Evolutionary conservation across 345 rosid genomes (phyloP), one percentile per base, ranked within the genome.

Genomic region (Carallia pectinifolia): DNA sequence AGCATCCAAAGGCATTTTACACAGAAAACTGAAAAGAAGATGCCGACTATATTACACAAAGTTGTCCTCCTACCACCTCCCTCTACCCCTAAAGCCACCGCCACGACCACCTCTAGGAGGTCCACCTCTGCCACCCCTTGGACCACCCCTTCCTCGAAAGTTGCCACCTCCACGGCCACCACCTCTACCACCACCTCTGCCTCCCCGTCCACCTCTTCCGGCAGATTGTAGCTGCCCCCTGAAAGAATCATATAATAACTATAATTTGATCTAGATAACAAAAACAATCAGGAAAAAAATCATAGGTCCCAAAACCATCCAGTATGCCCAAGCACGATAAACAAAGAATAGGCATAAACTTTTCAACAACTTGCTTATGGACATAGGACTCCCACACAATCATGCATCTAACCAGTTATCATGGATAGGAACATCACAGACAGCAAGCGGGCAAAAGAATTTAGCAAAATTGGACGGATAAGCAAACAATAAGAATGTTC

Each of bases 21-120:
- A 67, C 71, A 50, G 66, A 71, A 71, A 61, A 64, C 47, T 69
- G 18, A 17, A 48, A 67, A 48, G 48, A 60, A 61, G 71, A 58
- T 69, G 71, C 61, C 56, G 36, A 33, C 40, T 38, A 53, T 36
- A 52, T 67, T 44, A 83, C 83, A 72, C 16, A 68, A 54, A 58
- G 61, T 31, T 39, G 37, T 69, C 72, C 85, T 69, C 72, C 85
- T 84, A 85, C 1, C 6, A 83, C 66, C 85, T 74, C 59, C 97
- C 89, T 73, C 90, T 75, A 53, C 96, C 97, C 82, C 96, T 77
- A 73, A 86, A 86, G 61, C 88, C 82, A 27, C 91, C 96, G 16
- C 93, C 85, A 29, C 88, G 74, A 33, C 76, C 89, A 67, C 97
- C 89, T 75, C 90, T 63, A 31, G 86, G 80, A 61, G 76, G 72